Percentiles rank a stretch among this genome's conserved stretches.
Conservation (phyloP, 2,329 filamentous ascomycete genomes). For the Emergomyces orientalis region DNA sequence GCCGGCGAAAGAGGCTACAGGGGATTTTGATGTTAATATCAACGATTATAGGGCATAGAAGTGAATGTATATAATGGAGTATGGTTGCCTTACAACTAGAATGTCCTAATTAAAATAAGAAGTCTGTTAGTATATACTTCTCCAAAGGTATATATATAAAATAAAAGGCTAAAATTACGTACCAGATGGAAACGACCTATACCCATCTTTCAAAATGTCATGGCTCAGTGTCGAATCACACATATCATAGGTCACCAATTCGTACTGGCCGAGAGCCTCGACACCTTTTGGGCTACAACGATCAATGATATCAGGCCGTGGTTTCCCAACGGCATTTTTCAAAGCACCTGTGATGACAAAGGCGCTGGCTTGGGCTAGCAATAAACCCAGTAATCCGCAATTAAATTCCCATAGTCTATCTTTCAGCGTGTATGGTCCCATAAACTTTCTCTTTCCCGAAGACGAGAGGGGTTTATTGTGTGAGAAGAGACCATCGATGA, state of each 20-base stretch:
- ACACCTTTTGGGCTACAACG: constrained; percentile 39
- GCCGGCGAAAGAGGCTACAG: constrained; percentile 47
- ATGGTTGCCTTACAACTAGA: constrained; percentile 39
- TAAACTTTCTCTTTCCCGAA: constrained; percentile 29
- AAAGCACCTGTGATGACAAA: constrained; percentile 50
- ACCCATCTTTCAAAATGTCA: constrained; percentile 48
- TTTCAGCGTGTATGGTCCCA: constrained; percentile 44
- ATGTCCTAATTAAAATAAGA: constrained; percentile 29
- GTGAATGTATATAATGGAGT: background rate
- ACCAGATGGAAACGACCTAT: constrained; percentile 51
- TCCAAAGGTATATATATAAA: background rate
- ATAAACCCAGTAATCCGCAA: constrained; percentile 49
- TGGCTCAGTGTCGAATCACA: constrained; percentile 25
- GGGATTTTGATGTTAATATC: constrained; percentile 13
- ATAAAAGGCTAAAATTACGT: constrained; percentile 12
- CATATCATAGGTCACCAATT: constrained; percentile 3
- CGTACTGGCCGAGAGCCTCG: constrained; percentile 26
- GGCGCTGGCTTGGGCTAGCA: constrained; percentile 45
- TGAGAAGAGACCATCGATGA: constrained; percentile 51
- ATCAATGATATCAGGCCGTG: constrained; percentile 50
- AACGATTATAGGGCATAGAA: constrained; percentile 17
- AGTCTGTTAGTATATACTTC: constrained; percentile 10
- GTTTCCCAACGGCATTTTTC: constrained; percentile 52
- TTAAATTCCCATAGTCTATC: constrained; percentile 55
- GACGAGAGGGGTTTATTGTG: constrained; percentile 36